These are phyloP conservation scores for Botrytis paeoniae DNA, from an alignment of 2,329 filamentous ascomycete genomes.

Conservation along the genomic window DNA sequence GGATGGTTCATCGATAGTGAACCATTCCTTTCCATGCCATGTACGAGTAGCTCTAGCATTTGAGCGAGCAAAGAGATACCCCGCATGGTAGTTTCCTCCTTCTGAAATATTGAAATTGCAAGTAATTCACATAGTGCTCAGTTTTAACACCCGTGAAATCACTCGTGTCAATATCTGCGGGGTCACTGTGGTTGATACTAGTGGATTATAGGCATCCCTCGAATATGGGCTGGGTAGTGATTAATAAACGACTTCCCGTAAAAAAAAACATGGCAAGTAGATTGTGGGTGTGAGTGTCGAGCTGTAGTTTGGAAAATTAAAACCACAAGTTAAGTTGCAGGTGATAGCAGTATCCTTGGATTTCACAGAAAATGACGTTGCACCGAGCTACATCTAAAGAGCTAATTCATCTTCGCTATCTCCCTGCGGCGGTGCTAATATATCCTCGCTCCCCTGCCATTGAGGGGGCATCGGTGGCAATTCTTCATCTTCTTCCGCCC, in stretches of 20 bases:
- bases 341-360: neutral
- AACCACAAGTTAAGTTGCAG: neutral
- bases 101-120: neutral
- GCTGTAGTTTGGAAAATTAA: neutral
- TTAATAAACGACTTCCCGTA: neutral
- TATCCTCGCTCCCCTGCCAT: conserved; percentile 65
- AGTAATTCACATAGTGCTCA: neutral
- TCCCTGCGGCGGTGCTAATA: conserved; percentile 44
- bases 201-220: neutral
- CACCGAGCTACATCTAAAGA: neutral
- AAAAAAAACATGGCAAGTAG: neutral
- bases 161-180: neutral
- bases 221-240: neutral
- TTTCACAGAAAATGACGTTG: neutral
- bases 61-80: neutral
- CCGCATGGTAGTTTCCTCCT: neutral
- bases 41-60: neutral
- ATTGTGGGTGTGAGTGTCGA: neutral
- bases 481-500: conserved; percentile 64
- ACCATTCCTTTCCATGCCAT: neutral
- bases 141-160: neutral
- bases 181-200: neutral
- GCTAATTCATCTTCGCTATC: conserved; percentile 31
- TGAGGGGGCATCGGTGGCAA: conserved; percentile 57
- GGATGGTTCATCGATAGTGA: neutral